These are phyloP conservation scores for Cystobasidium slooffiae DNA, from an alignment of 1,284 basidiomycete genomes.

Conservation along the genomic window DNA sequence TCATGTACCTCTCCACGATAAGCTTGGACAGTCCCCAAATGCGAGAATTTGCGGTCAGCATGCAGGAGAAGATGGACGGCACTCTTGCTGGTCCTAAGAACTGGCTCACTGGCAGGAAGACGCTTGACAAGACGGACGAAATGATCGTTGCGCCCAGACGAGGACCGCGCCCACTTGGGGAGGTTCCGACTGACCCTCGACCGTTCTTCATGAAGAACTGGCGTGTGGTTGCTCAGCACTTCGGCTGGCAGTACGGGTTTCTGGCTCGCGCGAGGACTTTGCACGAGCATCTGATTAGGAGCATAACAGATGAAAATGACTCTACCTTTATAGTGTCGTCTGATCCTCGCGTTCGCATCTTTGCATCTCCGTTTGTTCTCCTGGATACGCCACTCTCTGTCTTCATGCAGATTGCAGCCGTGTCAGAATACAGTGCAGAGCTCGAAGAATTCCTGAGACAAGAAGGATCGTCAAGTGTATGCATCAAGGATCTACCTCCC, in stretches of 20 bases:
- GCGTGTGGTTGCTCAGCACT: conserved; percentile 39
- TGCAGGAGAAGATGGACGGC: conserved; percentile 18
- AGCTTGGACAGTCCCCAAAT: conserved; percentile 32
- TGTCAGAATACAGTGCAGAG: conserved; percentile 3
- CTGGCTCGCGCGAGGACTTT: conserved; percentile 30
- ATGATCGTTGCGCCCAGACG: neutral
- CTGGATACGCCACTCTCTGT: conserved; percentile 19
- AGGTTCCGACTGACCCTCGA: conserved; percentile 11
- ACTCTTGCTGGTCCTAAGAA: neutral
- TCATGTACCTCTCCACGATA: conserved; percentile 45
- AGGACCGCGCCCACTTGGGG: neutral
- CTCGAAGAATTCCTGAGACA: conserved; percentile 16
- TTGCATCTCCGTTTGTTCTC: conserved; percentile 18
- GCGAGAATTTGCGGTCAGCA: conserved; percentile 28
- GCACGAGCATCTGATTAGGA: conserved; percentile 23
- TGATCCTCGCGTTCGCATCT: conserved; percentile 3
- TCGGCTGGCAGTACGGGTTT: conserved; percentile 27
- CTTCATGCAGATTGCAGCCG: conserved; percentile 21
- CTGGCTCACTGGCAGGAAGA: conserved; percentile 20
- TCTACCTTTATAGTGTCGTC: conserved; percentile 24
- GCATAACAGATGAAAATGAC: conserved; percentile 31
- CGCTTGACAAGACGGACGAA: neutral
- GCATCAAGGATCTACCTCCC: conserved; percentile 18
- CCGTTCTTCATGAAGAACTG: conserved; percentile 34
- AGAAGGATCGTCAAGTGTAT: neutral